Evolutionary conservation across 208 protist genomes (phyloP), one percentile per base, ranked within the genome.

Genomic region (Leishmania gerbilli): DNA sequence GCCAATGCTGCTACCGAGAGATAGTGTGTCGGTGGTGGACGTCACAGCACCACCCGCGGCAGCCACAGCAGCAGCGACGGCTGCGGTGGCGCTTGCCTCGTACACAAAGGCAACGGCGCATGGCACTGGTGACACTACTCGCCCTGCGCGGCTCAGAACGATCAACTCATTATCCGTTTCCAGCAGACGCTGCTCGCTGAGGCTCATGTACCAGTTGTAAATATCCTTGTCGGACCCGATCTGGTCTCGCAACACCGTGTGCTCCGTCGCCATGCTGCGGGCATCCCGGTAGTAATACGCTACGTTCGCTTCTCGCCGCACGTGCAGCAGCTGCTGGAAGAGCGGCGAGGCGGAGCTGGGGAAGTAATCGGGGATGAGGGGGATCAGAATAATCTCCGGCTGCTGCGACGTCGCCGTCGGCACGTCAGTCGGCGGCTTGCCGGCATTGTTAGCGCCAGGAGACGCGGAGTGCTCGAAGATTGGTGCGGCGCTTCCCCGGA

Each of bases 311-410:
- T 92, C 89, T 4, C 88, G 83, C 19, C 86, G 87, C 68, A 91
- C 87, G 42, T 76, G 62, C 34, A 91, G 65, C 21, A 95, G 85
- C 77, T 91, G 83, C 76, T 90, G 83, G 69, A 95, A 93, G 9
- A 92, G 84, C 51, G 79, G 82, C 8, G 81, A 91, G 21, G 74
- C 74, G 19, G 72, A 71, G 74, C 71, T 91, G 58, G 88, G 84
- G 72, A 95, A 93, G 81, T 93, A 95, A 21, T 95, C 88, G 1
- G 87, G 65, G 40, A 93, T 92, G 34, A 95, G 84, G 0, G 91
- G 92, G 62, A 93, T 87, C 37, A 95, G 87, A 24, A 92, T 71
- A 19, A 93, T 84, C 71, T 92, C 87, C 0, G 84, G 79, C 62
- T 90, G 81, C 53, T 55, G 53, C 55, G 45, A 27, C 45, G 58